Evolutionary conservation across 176 grass and related monocot species (phyloP), one percentile per base, ranked within the genome.

Genomic region (Panicum miliaceum): DNA sequence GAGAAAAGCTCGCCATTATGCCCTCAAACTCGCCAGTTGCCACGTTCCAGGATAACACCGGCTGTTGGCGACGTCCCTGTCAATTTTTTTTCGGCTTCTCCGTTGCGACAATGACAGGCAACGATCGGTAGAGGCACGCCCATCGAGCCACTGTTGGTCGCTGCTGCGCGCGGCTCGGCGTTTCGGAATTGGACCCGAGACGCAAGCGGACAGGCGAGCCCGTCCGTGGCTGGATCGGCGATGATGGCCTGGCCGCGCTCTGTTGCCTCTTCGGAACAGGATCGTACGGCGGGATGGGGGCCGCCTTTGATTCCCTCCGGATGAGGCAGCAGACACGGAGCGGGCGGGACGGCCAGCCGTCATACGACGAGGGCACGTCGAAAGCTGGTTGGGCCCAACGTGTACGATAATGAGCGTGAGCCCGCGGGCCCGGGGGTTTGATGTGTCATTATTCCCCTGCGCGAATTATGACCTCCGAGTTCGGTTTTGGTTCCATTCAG

Each of bases 401-500:
- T 67, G 79, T 78, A 86, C 71, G 88, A 71, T 53, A 26, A 45
- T 41, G 42, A 68, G 19, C 6, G 70, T 32, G 70, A 57, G 73
- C 20, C 47, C 5, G 59, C 12, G 66, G 88, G 15, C 8, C 69
- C 37, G 22, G 4, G 11, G 4, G 45, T 4, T 48, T 25, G 79
- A 86, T 38, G 57, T 42, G 73, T 40, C 79, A 86, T 90, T 83
- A 73, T 78, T 86, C 60, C 45, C 59, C 29, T 37, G 46, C 88
- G 22, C 19, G n/a, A 73, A 79, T 38, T 86, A 83, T 7, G 59
- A 58, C 37, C 22, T 25, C n/a, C 43, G 43, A 82, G 77, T 86
- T 86, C 48, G 74, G 78, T 79, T 83, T 78, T 68, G 58, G 74
- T 67, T 86, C 83, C 83, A 90, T 77, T 71, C 73, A 45, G 83